Conservation (phyloP, 129 eudicot species). For the Kitagawia praeruptora region DNA sequence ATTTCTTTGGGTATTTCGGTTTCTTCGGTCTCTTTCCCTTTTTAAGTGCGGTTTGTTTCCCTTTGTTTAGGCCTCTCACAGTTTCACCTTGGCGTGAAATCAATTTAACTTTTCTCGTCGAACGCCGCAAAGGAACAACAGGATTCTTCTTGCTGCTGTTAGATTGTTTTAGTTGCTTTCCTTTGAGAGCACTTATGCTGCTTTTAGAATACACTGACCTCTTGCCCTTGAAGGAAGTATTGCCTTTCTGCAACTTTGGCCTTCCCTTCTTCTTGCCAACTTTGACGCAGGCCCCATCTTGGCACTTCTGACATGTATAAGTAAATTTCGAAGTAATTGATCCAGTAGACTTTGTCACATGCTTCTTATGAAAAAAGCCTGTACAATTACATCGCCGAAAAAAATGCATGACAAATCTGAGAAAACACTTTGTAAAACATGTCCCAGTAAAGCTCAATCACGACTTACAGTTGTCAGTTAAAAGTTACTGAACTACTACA, state of each 20-base stretch:
- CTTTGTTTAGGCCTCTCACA: conserved; percentile 20
- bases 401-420: background rate
- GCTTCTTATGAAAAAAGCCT: conserved; percentile 81
- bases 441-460: background rate
- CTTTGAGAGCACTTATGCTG: conserved; percentile 21
- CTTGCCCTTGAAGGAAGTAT: conserved; percentile 20
- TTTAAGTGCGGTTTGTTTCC: conserved; percentile 27
- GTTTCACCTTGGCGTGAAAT: conserved; percentile 8
- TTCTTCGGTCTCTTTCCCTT: conserved; percentile 17
- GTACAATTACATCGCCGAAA: conserved; percentile 10
- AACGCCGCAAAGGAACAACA: conserved; percentile 68
- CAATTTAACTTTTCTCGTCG: conserved; percentile 53
- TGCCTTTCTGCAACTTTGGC: conserved; percentile 21
- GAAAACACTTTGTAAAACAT: background rate
- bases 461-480: background rate
- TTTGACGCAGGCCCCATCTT: conserved; percentile 23
- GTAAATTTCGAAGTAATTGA: conserved; percentile 27
- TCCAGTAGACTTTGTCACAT: conserved; percentile 56
- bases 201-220: conserved; percentile 21
- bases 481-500: background rate
- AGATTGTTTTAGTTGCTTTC: conserved; percentile 23
- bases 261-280: conserved; percentile 28
- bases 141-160: conserved; percentile 23
- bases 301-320: conserved; percentile 71
- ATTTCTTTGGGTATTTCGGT: background rate